These are phyloP conservation scores for Eucalyptus guilfoylei DNA, from an alignment of 345 rosid species.

Conservation along the genomic window DNA sequence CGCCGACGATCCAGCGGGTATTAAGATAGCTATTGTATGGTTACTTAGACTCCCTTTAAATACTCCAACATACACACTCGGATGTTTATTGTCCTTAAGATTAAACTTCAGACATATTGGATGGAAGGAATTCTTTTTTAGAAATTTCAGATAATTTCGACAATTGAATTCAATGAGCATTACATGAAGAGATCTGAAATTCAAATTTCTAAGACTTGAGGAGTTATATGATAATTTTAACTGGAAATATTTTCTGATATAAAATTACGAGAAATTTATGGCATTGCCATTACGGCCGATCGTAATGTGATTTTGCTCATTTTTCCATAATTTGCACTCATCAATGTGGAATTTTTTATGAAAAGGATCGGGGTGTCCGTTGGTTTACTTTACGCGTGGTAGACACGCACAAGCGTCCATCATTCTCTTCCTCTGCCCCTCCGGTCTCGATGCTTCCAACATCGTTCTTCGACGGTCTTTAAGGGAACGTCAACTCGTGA, in stretches of 20 bases:
- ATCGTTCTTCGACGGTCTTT: background rate
- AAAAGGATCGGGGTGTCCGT: background rate
- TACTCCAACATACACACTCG: no score
- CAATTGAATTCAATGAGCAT: accelerated
- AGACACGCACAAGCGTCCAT: background rate
- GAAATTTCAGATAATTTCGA: no score
- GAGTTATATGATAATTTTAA: background rate
- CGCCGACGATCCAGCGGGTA: no score
- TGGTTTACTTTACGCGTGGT: background rate
- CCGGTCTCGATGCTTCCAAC: background rate
- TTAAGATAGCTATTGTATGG: no score
- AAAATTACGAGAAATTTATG: background rate
- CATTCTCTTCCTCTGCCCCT: background rate
- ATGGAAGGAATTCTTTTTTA: no score
- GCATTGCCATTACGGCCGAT: background rate
- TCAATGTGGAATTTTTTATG: background rate
- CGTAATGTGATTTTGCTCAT: background rate
- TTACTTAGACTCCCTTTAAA: no score
- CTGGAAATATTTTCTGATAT: accelerated
- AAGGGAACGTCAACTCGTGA: background rate
- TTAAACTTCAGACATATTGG: no score
- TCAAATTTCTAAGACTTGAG: background rate
- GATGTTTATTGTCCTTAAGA: no score
- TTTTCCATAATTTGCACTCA: background rate
- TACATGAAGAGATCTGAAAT: background rate